Base-by-base conservation (phyloP, 1,139 yeast species). In the Debaryomyces singareniensis region DNA sequence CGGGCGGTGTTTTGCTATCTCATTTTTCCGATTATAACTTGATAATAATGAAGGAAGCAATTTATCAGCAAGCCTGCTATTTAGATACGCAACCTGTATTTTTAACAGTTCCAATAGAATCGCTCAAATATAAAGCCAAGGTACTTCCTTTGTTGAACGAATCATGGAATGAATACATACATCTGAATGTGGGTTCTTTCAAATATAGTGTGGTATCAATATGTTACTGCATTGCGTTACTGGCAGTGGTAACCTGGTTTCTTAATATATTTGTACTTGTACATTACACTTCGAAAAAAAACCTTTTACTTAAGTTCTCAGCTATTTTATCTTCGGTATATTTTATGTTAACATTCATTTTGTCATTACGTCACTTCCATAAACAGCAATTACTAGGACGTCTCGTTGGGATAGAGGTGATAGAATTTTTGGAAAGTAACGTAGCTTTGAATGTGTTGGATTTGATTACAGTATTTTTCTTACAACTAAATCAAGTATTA, bases 401-500 rank as follows among this genome's bases (percentile, higher is more conserved):
- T 32, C 61, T 76, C 11, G 73, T 77, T 16, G 76, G 80, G 1
- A 70, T 64, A 3, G 45, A 57, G 26, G 51, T 84, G 18, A 51
- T 80, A 15, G 58, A 60, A 25, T 50, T 55, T 10, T 53, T 83
- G n/a, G 65, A 75, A 38, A 45, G 47, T 2, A 69, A 72, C 24
- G 41, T 60, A 5, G 67, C 72, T 13, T 68, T 82, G 39, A 70
- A 74, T 33, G 63, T 76, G 5, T 58, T 83, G n/a, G 86, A 79
- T 42, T 61, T 83, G 25, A 47, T 85, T 1, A 72, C 77, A 16
- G 77, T 77, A 14, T 53, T 80, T 5, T 46, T 82, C 4, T 58
- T 82, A 13, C 82, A 79, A 48, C 58, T 83, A 21, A 77, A 85
- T 34, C 91, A 83, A 49, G 87, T 83, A 0, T 89, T 82, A 45